Conservation (phyloP, 2,329 filamentous ascomycete species). For the Lachnellula cervina region DNA sequence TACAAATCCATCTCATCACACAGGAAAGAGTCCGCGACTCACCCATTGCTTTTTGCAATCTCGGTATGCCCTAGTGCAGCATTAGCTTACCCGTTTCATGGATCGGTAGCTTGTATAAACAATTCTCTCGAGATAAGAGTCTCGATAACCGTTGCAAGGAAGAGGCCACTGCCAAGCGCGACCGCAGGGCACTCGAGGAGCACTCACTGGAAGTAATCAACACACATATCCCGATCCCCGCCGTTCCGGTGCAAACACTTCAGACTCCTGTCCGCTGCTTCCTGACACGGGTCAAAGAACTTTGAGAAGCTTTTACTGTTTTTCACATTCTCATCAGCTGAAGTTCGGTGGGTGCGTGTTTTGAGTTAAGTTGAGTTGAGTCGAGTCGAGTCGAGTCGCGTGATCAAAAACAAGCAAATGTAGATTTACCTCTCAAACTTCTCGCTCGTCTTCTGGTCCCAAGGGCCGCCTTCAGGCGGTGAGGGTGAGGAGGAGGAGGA, state of each 20-base stretch:
- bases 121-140: not conserved
- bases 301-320: slow-evolving; percentile 80
- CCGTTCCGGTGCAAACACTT: slow-evolving; percentile 84
- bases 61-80: slow-evolving; percentile 69
- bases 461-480: slow-evolving; percentile 35
- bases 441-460: slow-evolving; percentile 54
- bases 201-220: slow-evolving; percentile 88
- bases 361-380: not conserved
- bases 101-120: not conserved
- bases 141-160: not conserved
- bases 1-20: not conserved
- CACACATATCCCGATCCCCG: slow-evolving; percentile 83
- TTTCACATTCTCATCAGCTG: not conserved
- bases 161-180: not conserved
- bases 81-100: not conserved
- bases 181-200: not conserved
- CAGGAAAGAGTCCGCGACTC: slow-evolving; percentile 30
- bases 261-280: slow-evolving; percentile 79
- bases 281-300: slow-evolving; percentile 93
- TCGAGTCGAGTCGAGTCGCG: not conserved
- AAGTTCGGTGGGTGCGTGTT: not conserved
- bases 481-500: not conserved
- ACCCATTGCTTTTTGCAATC: slow-evolving; percentile 97
- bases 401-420: not conserved
- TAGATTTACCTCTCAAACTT: slow-evolving; percentile 57